Conservation (phyloP, 805 yeast species). For the Lipomyces yamadae region DNA sequence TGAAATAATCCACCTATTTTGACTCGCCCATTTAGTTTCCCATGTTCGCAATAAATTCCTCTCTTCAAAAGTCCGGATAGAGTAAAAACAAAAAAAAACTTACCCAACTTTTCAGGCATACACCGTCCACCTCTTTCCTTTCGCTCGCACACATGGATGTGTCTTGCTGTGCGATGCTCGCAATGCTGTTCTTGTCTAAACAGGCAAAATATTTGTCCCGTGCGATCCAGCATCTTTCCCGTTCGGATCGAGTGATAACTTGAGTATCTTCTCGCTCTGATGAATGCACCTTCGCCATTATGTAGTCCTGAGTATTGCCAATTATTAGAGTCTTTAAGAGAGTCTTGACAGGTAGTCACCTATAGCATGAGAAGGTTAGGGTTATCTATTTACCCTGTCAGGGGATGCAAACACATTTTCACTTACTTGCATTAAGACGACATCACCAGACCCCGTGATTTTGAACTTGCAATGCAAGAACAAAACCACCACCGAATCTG, state of each 20-base stretch:
- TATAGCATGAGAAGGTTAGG: too few species aligned
- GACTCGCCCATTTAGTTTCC: background rate
- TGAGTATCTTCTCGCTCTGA: constrained; percentile 1
- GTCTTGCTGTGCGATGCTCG: constrained; percentile 3
- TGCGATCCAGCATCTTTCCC: constrained; percentile 77
- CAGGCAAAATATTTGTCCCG: constrained; percentile 81
- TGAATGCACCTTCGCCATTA: background rate
- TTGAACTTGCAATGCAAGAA: too few species aligned
- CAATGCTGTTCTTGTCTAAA: constrained; percentile 67
- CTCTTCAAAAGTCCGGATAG: background rate
- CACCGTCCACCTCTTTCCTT: constrained; percentile 3
- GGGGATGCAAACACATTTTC: too few species aligned
- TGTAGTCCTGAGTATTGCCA: background rate
- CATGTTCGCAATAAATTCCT: background rate
- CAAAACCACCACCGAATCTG: too few species aligned
- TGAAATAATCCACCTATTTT: constrained; percentile 26
- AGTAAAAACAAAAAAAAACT: background rate
- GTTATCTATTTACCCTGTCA: too few species aligned
- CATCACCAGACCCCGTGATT: too few species aligned
- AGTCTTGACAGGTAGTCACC: too few species aligned
- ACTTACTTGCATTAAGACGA: too few species aligned
- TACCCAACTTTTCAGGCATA: constrained; percentile 23
- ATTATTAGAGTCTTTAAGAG: too few species aligned
- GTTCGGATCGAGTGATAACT: constrained; percentile 16
- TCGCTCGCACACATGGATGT: background rate